Conservation (phyloP, 345 rosid genomes). For the Rhodamnia argentea region DNA sequence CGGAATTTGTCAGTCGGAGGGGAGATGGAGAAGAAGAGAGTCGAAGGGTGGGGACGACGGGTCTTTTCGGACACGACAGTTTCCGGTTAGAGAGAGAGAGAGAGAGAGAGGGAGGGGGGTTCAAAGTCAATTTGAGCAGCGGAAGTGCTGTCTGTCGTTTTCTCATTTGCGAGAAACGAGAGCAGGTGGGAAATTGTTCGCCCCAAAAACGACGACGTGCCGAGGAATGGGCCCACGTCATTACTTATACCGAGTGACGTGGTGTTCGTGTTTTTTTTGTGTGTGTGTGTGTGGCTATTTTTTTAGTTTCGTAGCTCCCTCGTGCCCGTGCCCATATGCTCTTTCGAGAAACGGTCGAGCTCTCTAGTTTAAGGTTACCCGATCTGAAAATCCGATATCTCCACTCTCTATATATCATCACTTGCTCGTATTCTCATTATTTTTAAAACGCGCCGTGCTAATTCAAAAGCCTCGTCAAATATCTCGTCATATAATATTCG, state of each 20-base stretch:
- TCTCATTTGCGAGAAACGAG: background rate
- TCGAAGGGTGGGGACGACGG: background rate
- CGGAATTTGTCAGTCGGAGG: too few species aligned
- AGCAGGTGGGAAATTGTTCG: too few species aligned
- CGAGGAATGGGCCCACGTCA: too few species aligned
- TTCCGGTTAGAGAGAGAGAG: background rate
- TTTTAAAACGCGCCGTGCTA: background rate
- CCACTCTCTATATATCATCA: too few species aligned
- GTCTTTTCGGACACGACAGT: background rate
- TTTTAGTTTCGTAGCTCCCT: too few species aligned
- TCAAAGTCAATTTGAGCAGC: background rate
- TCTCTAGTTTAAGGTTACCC: too few species aligned
- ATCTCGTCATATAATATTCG: background rate
- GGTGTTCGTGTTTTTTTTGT: too few species aligned
- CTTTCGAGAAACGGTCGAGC: too few species aligned
- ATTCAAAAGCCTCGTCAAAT: background rate
- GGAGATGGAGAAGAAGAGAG: background rate
- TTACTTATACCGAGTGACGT: too few species aligned
- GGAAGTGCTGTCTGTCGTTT: background rate
- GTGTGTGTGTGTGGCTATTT: too few species aligned
- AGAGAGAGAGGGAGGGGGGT: background rate
- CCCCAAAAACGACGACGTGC: too few species aligned
- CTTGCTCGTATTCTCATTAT: fast-evolving
- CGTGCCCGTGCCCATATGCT: too few species aligned
- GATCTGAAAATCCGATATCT: background rate